phyloP scores from a whole-genome alignment of 2,329 filamentous ascomycete genomes.

The Neoascochyta sp. region DNA sequence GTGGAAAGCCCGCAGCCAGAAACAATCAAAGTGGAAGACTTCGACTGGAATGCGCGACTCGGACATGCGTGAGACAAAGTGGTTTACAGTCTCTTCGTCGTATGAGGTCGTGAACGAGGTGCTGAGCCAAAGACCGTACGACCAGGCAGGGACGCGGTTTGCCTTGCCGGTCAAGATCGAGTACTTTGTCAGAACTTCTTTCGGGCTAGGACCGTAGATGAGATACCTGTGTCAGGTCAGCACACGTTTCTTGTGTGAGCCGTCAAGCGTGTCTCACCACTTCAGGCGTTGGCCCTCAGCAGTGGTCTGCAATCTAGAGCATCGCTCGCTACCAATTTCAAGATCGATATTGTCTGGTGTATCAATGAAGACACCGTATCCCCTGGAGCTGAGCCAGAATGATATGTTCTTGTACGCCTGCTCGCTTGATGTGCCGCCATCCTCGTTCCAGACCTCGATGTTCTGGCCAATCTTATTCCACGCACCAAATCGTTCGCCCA shows the following conservation, averaged over 20 bases:
- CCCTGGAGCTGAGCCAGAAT: slow-evolving; percentile 67
- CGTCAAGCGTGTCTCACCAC: too few species aligned
- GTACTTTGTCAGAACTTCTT: slow-evolving; percentile 67
- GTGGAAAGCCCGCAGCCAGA: slow-evolving; percentile 72
- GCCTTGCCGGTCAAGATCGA: slow-evolving; percentile 64
- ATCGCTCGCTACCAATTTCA: slow-evolving; percentile 71
- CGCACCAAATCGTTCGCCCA: slow-evolving; percentile 72
- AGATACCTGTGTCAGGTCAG: slow-evolving; percentile 49
- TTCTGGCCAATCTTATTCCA: slow-evolving; percentile 73
- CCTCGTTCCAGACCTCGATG: slow-evolving; percentile 61
- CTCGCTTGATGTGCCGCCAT: slow-evolving; percentile 63
- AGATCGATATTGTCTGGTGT: slow-evolving; percentile 65
- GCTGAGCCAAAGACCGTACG: slow-evolving; percentile 71
- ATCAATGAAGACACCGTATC: slow-evolving; percentile 75
- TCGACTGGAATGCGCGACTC: slow-evolving; percentile 62
- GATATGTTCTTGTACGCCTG: slow-evolving; percentile 71
- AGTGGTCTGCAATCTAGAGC: slow-evolving; percentile 65
- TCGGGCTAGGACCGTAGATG: slow-evolving; percentile 67
- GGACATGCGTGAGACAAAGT: slow-evolving; percentile 67
- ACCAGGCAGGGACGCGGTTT: slow-evolving; percentile 66
- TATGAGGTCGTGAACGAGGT: slow-evolving; percentile 74
- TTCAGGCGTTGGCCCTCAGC: slow-evolving; percentile 67
- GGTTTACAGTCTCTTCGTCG: slow-evolving; percentile 64
- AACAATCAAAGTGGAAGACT: slow-evolving; percentile 74
- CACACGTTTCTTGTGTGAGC: background rate